Evolutionary conservation across 805 yeast genomes (phyloP), one percentile per base, ranked within the genome.

Genomic region (Priceomyces castillae): DNA sequence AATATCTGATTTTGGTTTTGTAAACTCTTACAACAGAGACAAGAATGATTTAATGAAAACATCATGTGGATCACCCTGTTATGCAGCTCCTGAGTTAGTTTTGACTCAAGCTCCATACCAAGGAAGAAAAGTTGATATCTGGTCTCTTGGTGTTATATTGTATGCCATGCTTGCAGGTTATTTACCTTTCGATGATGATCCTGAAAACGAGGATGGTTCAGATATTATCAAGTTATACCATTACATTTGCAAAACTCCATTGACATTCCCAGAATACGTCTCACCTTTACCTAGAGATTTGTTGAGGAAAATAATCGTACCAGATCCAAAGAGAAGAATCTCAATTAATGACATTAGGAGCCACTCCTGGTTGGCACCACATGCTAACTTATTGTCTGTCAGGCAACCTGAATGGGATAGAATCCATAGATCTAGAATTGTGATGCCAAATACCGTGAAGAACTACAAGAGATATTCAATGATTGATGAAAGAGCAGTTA

Each of bases 141-240:
- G 99, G 99, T 88, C 97, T 0, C 81, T 96, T 56, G 99, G 99
- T 46, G 90, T 94, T 22, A 94, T 94, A 42, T 68, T 94, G 34
- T 94, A 90, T 59, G 97, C 98, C 9, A 94, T 94, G 96, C 73
- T 94, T 39, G 92, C 98, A 0, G 99, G 99, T 1, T 94, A 94
- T 64, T 74, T 94, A 47, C 99, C 99, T 1, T 94, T 89, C 72
- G 99, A 94, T 59, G 99, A 94, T 64, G 99, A 94, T 62, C 94
- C 96, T 16, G 84, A 86, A 42, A 94, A 94, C 59, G 98, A 97
- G 28, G 97, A 92, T 61, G 96, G 97, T 40, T 86, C 90, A 44
- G 95, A 94, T 64, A 92, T 94, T 58, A 87, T 90, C 17, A 83
- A 85, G 59, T 73, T 94, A 47, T 94, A 94, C 68, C 87, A 84